phyloP scores from a whole-genome alignment of 768 basidiomycete genomes.

The Daedaleopsis nitida region DNA sequence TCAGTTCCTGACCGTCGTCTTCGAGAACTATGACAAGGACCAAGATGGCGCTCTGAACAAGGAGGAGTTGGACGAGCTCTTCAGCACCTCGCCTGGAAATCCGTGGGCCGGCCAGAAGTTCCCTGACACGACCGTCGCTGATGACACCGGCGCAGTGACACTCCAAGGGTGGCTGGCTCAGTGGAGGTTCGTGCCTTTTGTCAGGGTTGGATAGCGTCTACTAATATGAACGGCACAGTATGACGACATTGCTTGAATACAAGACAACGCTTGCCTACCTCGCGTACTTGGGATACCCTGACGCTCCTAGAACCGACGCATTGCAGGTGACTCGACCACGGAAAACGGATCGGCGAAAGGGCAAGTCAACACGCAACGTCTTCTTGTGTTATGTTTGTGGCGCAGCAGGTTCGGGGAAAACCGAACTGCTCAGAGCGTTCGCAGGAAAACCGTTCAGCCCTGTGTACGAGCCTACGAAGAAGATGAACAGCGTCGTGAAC shows the following conservation, averaged over 20 bases:
- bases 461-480: slow-evolving; percentile 85
- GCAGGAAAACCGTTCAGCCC: slow-evolving; percentile 77
- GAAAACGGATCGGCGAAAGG: slow-evolving; percentile 82
- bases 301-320: slow-evolving; percentile 77
- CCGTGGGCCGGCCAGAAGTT: slow-evolving; percentile 95
- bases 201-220: neutral
- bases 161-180: slow-evolving; percentile 97
- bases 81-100: slow-evolving; percentile 93
- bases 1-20: slow-evolving; percentile 96
- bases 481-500: slow-evolving; percentile 91
- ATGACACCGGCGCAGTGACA: slow-evolving; percentile 89
- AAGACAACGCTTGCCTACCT: slow-evolving; percentile 91
- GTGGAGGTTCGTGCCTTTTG: slow-evolving; percentile 70
- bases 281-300: slow-evolving; percentile 91
- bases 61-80: slow-evolving; percentile 82
- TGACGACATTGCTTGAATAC: slow-evolving; percentile 96
- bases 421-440: slow-evolving; percentile 81
- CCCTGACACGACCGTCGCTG: slow-evolving; percentile 85
- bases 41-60: slow-evolving; percentile 91
- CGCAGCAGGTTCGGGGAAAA: slow-evolving; percentile 95
- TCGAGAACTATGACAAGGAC: slow-evolving; percentile 97
- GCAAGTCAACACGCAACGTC: slow-evolving; percentile 87
- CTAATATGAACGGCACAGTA: slow-evolving; percentile 49
- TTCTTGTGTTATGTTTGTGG: slow-evolving; percentile 94
- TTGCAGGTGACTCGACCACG: slow-evolving; percentile 84